Percentiles rank a stretch among this genome's conserved stretches.
Conservation (phyloP, 106 monocot species). For the Dendrobium catenatum region DNA sequence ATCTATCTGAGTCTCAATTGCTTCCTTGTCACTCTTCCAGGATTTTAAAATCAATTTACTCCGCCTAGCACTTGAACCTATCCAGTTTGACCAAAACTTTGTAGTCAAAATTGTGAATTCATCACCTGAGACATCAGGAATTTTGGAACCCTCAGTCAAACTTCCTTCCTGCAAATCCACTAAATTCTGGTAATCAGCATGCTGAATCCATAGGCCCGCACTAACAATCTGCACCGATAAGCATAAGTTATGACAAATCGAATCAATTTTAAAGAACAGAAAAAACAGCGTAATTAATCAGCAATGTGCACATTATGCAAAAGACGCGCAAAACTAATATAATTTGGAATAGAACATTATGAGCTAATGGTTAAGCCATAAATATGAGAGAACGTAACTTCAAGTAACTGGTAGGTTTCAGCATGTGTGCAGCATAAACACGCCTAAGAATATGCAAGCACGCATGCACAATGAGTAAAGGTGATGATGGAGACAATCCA, state of each 20-base stretch:
- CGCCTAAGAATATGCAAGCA: not conserved
- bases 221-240: constrained; percentile 56
- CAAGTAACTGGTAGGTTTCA: not conserved
- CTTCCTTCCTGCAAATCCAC: constrained; percentile 20
- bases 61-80: constrained; percentile 52
- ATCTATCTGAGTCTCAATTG: constrained; percentile 51
- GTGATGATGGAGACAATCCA: not conserved
- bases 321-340: not conserved
- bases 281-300: not conserved
- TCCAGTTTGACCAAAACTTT: constrained; percentile 72
- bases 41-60: constrained; percentile 62
- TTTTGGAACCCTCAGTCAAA: constrained; percentile 22
- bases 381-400: not conserved
- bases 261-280: constrained; percentile 3
- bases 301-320: not conserved
- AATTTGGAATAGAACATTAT: not conserved
- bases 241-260: not conserved
- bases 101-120: constrained; percentile 47
- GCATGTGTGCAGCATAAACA: not conserved
- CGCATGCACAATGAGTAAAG: not conserved
- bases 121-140: constrained; percentile 46
- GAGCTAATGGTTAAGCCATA: not conserved
- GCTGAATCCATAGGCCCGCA: constrained; percentile 59
- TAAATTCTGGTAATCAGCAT: constrained; percentile 28
- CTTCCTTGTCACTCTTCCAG: constrained; percentile 73